Conservation (phyloP, 2,329 filamentous ascomycete species). For the Pseudodiploospora longispora region DNA sequence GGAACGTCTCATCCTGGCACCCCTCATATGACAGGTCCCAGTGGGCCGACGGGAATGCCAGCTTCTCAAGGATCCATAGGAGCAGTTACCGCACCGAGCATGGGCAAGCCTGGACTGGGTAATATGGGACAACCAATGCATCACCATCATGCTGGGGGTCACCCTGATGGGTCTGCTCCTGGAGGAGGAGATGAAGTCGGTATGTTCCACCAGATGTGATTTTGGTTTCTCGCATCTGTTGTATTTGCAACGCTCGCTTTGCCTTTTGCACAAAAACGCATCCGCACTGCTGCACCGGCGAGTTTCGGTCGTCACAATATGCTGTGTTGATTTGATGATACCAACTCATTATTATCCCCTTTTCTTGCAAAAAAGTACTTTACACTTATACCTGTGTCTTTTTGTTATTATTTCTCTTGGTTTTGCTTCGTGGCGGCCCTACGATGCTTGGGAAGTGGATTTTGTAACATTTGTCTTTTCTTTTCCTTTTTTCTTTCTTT, state of each 20-base stretch:
- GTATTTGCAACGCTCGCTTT: slow-evolving; percentile 25
- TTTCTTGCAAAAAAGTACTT: slow-evolving; percentile 12
- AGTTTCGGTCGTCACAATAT: slow-evolving; percentile 16
- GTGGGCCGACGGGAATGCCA: slow-evolving; percentile 57
- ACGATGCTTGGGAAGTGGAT: slow-evolving; percentile 20
- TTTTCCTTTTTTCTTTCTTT: slow-evolving; percentile 13
- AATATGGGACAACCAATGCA: slow-evolving; percentile 61
- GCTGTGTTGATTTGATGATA: slow-evolving; percentile 32
- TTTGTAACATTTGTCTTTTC: slow-evolving; percentile 17
- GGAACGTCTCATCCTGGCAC: slow-evolving; percentile 46
- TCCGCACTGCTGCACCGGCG: slow-evolving; percentile 8
- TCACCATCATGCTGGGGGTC: slow-evolving; percentile 48
- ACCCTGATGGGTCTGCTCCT: slow-evolving; percentile 47
- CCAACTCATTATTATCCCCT: slow-evolving; percentile 18
- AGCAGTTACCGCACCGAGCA: slow-evolving; percentile 42
- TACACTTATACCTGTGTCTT: slow-evolving; percentile 18
- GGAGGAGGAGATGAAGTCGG: slow-evolving; percentile 78
- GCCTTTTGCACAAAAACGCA: slow-evolving; percentile 7
- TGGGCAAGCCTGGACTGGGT: slow-evolving; percentile 59
- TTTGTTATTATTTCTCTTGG: slow-evolving; percentile 15
- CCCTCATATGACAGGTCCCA: slow-evolving; percentile 60
- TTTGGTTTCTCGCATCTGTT: slow-evolving; percentile 32
- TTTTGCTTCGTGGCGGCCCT: slow-evolving; percentile 12
- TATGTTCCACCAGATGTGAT: slow-evolving; percentile 96
- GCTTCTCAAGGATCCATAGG: slow-evolving; percentile 55